Conservation (phyloP, 805 yeast species). For the Barnettozyma populi region DNA sequence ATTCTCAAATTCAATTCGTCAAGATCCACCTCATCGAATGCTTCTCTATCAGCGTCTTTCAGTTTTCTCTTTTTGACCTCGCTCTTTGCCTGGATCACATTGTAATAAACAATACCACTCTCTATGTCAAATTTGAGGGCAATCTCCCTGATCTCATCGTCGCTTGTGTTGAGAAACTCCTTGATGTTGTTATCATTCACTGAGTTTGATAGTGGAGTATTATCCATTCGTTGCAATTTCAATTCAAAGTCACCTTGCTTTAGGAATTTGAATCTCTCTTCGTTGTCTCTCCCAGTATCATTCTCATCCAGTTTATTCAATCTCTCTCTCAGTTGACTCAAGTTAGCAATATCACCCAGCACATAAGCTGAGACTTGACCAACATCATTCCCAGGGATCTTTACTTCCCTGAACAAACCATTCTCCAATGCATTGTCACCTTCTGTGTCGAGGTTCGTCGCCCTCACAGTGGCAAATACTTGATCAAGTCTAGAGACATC, state of each 20-base stretch:
- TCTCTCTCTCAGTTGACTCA: constrained; percentile 33
- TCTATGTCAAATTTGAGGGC: constrained; percentile 54
- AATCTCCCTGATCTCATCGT: constrained; percentile 43
- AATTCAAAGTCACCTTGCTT: constrained; percentile 80
- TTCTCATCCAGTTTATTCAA: constrained; percentile 49
- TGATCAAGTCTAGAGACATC: constrained; percentile 90
- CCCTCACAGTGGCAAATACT: constrained; percentile 57
- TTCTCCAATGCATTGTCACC: constrained; percentile 33
- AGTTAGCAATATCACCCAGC: constrained; percentile 37
- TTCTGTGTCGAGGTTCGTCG: constrained; percentile 36
- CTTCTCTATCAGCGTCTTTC: constrained; percentile 41
- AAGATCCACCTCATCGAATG: constrained; percentile 49
- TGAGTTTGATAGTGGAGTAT: constrained; percentile 10
- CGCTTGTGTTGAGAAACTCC: constrained; percentile 3
- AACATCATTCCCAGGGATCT: constrained; percentile 47
- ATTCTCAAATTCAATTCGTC: constrained; percentile 59
- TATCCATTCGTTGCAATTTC: constrained; percentile 27
- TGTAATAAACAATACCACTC: constrained; percentile 60
- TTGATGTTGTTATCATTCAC: constrained; percentile 22
- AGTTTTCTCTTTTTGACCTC: constrained; percentile 84
- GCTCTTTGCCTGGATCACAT: constrained; percentile 71
- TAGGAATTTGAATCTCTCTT: constrained; percentile 45
- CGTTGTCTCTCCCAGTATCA: constrained; percentile 28
- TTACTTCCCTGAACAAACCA: constrained; percentile 68
- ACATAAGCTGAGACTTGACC: constrained; percentile 75